phyloP scores from a whole-genome alignment of 179 eudicot species.

The Beta corolliflora region DNA sequence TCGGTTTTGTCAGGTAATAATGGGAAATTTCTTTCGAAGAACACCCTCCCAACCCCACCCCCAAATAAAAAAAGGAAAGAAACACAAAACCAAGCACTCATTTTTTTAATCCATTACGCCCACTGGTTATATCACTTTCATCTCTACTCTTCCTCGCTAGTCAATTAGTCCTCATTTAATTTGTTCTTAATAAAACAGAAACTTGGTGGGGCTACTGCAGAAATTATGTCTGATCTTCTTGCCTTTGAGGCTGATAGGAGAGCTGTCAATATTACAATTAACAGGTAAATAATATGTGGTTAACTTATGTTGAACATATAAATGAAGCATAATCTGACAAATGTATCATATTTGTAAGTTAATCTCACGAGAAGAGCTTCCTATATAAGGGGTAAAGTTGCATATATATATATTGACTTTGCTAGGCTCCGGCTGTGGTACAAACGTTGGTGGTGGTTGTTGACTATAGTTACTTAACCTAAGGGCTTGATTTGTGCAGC shows the following conservation, averaged over 20 bases:
- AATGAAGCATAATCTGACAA: neutral
- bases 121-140: neutral
- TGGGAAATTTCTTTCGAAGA: neutral
- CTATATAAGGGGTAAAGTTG: neutral
- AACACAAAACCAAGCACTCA: neutral
- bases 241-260: slow-evolving; percentile 98
- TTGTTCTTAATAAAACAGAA: slow-evolving; percentile 45
- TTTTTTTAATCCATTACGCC: neutral
- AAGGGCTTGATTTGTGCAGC: slow-evolving; percentile 43
- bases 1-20: slow-evolving; percentile 79
- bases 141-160: neutral
- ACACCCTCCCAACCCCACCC: neutral
- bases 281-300: slow-evolving; percentile 48
- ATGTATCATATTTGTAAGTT: neutral
- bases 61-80: no score
- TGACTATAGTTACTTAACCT: slow-evolving; percentile 7
- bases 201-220: slow-evolving; percentile 98
- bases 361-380: neutral
- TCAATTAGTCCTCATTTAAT: slow-evolving; percentile 19
- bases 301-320: neutral
- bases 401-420: neutral
- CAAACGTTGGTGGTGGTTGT: neutral
- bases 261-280: slow-evolving; percentile 95
- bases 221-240: slow-evolving; percentile 96
- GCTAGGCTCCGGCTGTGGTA: neutral